These are phyloP conservation scores for Moniliella sp. DNA, from an alignment of 1,284 basidiomycete genomes.

Conservation along the genomic window DNA sequence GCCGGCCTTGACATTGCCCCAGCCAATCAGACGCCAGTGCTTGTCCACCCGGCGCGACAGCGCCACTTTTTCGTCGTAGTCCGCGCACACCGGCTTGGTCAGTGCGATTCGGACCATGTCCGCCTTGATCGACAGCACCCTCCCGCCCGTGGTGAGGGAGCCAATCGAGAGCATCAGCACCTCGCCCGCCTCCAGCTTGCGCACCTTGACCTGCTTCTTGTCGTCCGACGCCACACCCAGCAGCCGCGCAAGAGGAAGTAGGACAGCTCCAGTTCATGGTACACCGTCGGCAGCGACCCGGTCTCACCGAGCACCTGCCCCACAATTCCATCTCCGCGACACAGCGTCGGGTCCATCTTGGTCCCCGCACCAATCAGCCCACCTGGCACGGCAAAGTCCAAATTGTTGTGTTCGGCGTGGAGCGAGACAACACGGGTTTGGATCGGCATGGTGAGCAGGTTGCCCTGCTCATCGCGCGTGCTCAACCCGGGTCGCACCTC, in stretches of 20 bases:
- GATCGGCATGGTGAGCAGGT: constrained; percentile 77
- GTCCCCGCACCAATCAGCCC: constrained; percentile 96
- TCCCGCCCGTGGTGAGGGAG: constrained; percentile 25
- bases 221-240: constrained; percentile 96
- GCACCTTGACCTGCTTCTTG: constrained; percentile 79
- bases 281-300: constrained; percentile 77
- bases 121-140: constrained; percentile 28
- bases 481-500: constrained; percentile 94
- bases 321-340: constrained; percentile 82
- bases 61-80: constrained; percentile 34
- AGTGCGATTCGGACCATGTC: constrained; percentile 32
- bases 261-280: constrained; percentile 71
- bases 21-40: constrained; percentile 57
- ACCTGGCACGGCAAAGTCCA: constrained; percentile 86
- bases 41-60: constrained; percentile 45
- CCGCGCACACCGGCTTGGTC: constrained; percentile 30
- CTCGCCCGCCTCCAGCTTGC: constrained; percentile 79
- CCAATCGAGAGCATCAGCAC: constrained; percentile 45
- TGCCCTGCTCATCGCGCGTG: constrained; percentile 74
- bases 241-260: constrained; percentile 45
- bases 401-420: constrained; percentile 77
- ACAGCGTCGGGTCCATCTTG: constrained; percentile 81
- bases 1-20: constrained; percentile 27
- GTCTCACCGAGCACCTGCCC: constrained; percentile 87
- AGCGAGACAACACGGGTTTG: constrained; percentile 74